Conservation (phyloP, 768 basidiomycete genomes). For the Collybia nuda region DNA sequence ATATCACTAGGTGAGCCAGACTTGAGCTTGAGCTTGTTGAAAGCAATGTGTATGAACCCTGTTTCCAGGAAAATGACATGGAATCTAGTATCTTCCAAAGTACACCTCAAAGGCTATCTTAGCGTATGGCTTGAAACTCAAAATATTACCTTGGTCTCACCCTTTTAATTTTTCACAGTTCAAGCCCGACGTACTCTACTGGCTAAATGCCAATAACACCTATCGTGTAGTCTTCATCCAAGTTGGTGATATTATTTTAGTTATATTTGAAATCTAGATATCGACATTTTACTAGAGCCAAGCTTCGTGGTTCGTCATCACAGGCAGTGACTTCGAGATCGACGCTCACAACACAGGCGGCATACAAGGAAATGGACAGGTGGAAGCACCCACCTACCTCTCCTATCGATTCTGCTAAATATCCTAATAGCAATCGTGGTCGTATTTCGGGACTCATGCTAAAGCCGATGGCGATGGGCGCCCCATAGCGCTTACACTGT, state of each 20-base stretch:
- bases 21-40: too few species aligned
- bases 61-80: slow-evolving; percentile 51
- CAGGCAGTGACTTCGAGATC: slow-evolving; percentile 53
- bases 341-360: slow-evolving; percentile 57
- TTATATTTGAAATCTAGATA: not conserved
- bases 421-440: slow-evolving; percentile 51
- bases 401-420: too few species aligned
- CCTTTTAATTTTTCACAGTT: slow-evolving; percentile 33
- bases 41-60: too few species aligned
- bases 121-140: slow-evolving; percentile 29
- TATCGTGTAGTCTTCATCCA: slow-evolving; percentile 65
- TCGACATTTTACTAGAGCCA: slow-evolving; percentile 37
- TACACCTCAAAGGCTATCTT: slow-evolving; percentile 45
- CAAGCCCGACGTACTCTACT: slow-evolving; percentile 50
- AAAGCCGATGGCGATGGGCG: slow-evolving; percentile 56
- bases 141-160: not conserved
- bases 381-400: slow-evolving; percentile 9
- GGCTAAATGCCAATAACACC: slow-evolving; percentile 54
- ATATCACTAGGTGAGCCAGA: slow-evolving; percentile 44
- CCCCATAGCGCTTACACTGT: slow-evolving; percentile 55
- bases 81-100: slow-evolving; percentile 41
- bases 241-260: slow-evolving; percentile 23
- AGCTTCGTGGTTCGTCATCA: slow-evolving; percentile 65
- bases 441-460: slow-evolving; percentile 45
- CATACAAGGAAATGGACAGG: slow-evolving; percentile 61